These are phyloP conservation scores for Cercophora newfieldiana DNA, from an alignment of 495 filamentous ascomycete genomes.

Conservation along the genomic window DNA sequence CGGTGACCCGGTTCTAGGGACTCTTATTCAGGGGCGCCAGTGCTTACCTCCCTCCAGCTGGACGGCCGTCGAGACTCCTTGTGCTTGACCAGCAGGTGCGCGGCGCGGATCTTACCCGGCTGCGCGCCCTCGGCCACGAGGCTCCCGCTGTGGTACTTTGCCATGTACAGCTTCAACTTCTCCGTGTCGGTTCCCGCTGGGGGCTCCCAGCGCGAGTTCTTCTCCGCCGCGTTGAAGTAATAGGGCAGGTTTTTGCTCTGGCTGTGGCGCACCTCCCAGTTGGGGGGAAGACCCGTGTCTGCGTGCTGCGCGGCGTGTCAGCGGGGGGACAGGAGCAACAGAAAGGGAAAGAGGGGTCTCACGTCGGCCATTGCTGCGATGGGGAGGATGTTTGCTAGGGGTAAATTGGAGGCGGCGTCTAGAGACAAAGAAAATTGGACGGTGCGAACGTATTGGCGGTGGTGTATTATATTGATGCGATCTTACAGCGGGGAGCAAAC, in stretches of 20 bases:
- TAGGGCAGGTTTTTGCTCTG: constrained; percentile 98
- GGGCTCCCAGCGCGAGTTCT: constrained; percentile 91
- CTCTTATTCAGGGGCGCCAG: background rate
- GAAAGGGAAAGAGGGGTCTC: constrained; percentile 1
- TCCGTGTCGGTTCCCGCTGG: constrained; percentile 83
- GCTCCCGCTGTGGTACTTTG: constrained; percentile 62
- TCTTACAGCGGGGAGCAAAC: background rate
- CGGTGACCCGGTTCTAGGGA: background rate
- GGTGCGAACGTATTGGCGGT: background rate
- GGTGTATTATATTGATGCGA: background rate
- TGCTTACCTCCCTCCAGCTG: constrained; percentile 80
- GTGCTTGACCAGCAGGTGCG: constrained; percentile 93
- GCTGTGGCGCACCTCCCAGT: constrained; percentile 94
- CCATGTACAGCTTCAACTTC: constrained; percentile 91
- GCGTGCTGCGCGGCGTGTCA: constrained; percentile 19
- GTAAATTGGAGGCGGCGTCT: background rate
- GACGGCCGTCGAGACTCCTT: constrained; percentile 79
- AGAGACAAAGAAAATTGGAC: background rate
- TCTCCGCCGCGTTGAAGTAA: constrained; percentile 85
- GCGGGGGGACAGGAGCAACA: background rate
- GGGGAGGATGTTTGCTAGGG: background rate
- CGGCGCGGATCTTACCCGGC: constrained; percentile 83
- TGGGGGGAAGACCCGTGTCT: constrained; percentile 79
- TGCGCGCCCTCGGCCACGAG: constrained; percentile 47
- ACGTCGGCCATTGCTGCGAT: constrained; percentile 24